Evolutionary conservation across 2,329 filamentous ascomycete genomes (phyloP).

Genomic region (Calonectria naviculata): DNA sequence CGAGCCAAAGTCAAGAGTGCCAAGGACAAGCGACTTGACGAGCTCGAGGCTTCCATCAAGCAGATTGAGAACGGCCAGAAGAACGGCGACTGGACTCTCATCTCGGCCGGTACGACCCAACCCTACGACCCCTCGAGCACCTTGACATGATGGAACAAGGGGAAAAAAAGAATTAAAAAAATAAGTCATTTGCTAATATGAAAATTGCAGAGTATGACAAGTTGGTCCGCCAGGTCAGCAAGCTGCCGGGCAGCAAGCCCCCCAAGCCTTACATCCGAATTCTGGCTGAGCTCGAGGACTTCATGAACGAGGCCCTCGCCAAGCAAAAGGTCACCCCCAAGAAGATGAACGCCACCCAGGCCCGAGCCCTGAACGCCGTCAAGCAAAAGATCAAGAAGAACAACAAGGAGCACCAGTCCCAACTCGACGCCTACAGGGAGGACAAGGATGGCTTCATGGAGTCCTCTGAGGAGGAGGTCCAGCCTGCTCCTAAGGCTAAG

Average conservation of each 20-base stretch:
- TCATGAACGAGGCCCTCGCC: slow-evolving; percentile 91
- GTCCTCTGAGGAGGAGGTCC: slow-evolving; percentile 78
- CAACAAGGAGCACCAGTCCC: slow-evolving; percentile 91
- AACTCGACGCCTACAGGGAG: slow-evolving; percentile 87
- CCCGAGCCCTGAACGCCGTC: slow-evolving; percentile 93
- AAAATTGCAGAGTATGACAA: slow-evolving; percentile 84
- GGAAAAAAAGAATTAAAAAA: neutral
- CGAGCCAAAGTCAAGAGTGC: slow-evolving; percentile 93
- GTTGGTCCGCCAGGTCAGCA: slow-evolving; percentile 86
- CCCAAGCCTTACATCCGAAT: slow-evolving; percentile 95
- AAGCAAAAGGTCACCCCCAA: slow-evolving; percentile 94
- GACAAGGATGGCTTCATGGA: slow-evolving; percentile 91
- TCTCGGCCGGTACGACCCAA: slow-evolving; percentile 76
- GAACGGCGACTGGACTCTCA: slow-evolving; percentile 97
- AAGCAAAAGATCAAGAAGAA: slow-evolving; percentile 99
- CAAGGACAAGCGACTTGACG: slow-evolving; percentile 96
- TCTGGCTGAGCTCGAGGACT: slow-evolving; percentile 92
- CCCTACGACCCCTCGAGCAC: neutral
- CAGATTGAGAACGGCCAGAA: slow-evolving; percentile 96
- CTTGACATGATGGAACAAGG: neutral
- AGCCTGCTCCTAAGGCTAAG: slow-evolving; percentile 60
- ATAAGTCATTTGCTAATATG: slow-evolving; percentile 28
- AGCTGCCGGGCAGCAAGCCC: slow-evolving; percentile 80
- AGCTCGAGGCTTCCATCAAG: slow-evolving; percentile 89
- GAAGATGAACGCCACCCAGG: slow-evolving; percentile 98